Evolutionary conservation across 164 flowering plant genomes (phyloP), one percentile per base, ranked within the genome.

Genomic region (Paratinospora sagittata): DNA sequence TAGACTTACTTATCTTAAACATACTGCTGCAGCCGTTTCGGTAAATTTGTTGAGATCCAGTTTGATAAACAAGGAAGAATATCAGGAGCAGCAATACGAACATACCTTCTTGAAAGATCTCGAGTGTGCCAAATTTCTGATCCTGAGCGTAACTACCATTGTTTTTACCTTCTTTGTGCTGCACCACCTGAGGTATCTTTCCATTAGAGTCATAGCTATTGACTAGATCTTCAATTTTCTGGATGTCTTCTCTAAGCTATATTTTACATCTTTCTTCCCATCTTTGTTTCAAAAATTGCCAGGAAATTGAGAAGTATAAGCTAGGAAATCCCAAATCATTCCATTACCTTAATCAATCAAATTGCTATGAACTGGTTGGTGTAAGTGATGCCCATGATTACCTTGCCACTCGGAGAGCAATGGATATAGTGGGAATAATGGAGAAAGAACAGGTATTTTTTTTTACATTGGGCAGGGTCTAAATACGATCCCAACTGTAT

Each of bases 81-180:
- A 81, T 91, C 97, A 47, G 97, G 97, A 49, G 93, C 97, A 67
- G 94, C 94, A 65, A 85, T 91, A 55, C 82, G 92, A 79, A 91
- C 94, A 21, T 91, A 92, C 76, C 91, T 92, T 75, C 84, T 92
- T 19, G 97, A 92, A 73, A 83, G 90, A 81, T 92, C 97, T 74
- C 96, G 97, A 68, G 97, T 92, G 76, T 92, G 97, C 82, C 96
- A 92, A 85, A 74, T 92, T 68, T 92, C 97, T 55, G 90, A 90
- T 70, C 88, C 87, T 69, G 97, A 92, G 78, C 89, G 97, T 43
- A 92, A 92, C 82, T 92, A 88, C 78, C 96, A 92, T 74, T 90
- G 93, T n/a, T n/a, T n/a, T n/a, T n/a, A n/a, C n/a, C n/a, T n/a
- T n/a, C n/a, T n/a, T n/a, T n/a, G n/a, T n/a, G 92, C 96, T 1